phyloP scores from a whole-genome alignment of 78 protist genomes.

The Pigoraptor vietnamica region DNA sequence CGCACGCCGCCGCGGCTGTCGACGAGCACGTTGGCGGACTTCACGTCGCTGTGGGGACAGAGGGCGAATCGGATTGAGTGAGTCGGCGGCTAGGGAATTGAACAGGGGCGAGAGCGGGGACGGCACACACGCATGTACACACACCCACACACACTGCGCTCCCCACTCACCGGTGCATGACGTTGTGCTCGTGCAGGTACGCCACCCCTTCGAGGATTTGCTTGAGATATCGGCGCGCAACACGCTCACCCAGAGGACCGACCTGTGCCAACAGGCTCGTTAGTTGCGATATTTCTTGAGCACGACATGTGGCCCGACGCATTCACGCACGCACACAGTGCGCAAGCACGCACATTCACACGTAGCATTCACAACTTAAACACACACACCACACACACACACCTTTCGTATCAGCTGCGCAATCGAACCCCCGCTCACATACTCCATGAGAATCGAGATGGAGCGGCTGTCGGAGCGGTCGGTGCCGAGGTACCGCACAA shows the following conservation, averaged over 20 bases:
- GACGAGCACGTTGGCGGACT: not conserved
- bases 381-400: too few relatives aligned
- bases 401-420: not conserved
- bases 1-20: not conserved
- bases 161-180: constrained; percentile 23
- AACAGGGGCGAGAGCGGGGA: too few relatives aligned
- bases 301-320: too few relatives aligned
- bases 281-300: too few relatives aligned
- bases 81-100: not conserved
- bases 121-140: too few relatives aligned
- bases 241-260: constrained; percentile 7
- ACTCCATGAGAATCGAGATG: constrained; percentile 26
- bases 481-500: constrained; percentile 29
- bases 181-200: constrained; percentile 19
- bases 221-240: not conserved
- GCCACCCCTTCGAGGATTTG: constrained; percentile 21
- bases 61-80: not conserved
- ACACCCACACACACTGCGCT: too few relatives aligned
- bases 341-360: too few relatives aligned
- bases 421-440: constrained; percentile 32
- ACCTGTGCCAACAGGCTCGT: too few relatives aligned
- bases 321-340: too few relatives aligned
- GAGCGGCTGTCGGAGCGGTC: not conserved
- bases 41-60: not conserved
- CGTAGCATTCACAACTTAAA: too few relatives aligned